Evolutionary conservation across 2,329 filamentous ascomycete genomes (phyloP), one percentile per base, ranked within the genome.

Genomic region (Neonectria coccinea): DNA sequence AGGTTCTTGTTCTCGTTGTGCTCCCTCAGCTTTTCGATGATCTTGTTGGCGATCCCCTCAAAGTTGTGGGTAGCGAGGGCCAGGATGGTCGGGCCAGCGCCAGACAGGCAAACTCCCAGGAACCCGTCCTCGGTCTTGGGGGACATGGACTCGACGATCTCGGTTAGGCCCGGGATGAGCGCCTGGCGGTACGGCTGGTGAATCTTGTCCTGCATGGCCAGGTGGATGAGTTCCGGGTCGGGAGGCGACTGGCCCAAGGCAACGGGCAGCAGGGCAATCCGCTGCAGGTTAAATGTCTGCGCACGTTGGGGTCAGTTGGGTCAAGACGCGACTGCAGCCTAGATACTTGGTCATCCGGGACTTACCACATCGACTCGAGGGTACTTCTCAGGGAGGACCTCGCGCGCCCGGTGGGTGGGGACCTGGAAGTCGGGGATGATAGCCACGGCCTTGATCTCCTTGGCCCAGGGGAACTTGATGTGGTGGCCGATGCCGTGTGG

Each of bases 181-280:
- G 88, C 91, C 80, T 96, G 91, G 58, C 96, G 91, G 83, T 99
- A 98, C 47, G 94, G 96, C 80, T 99, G 96, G 82, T 99, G 96
- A 66, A 99, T 89, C 81, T 94, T 97, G 83, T 99, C 96, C 82
- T 98, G 96, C 96, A 99, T 99, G 51, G 94, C 95, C 52, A 97
- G 89, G 82, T 97, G 97, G 78, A 99, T 99, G 79, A 97, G 91
- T 73, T 97, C 91, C 22, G 96, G 91, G 76, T 97, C 92, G 2
- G 94, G 95, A 10, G 96, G 95, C 8, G 92, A 95, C 78, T 93
- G 91, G 68, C 94, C 94, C 50, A 99, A 86, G 1, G 94, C 94
- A 11, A 94, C 93, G 33, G 95, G 94, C 12, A 99, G 87, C 54
- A 99, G 86, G 2, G 95, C 94, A 78, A 97, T 93, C 70, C 96